Base-by-base conservation (phyloP, 345 rosid species). In the Eucalyptus erythrocorys region DNA sequence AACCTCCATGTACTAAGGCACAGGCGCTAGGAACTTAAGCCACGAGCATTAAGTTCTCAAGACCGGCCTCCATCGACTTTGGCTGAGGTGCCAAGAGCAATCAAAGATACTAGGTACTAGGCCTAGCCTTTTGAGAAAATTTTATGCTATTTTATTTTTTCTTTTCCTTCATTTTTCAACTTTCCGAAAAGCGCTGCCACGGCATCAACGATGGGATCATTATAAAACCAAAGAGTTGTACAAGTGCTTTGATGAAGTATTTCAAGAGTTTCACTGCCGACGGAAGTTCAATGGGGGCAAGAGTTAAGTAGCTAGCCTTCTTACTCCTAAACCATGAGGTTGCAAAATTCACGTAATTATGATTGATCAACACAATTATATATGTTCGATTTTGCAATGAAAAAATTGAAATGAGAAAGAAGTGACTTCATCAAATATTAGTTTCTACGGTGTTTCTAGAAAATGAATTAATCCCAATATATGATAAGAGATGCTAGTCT, bases 1-100 rank as follows among this genome's bases (percentile, higher is more conserved):
- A 4, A 6, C 61, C 30, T 22, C 30, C 30, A 9, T 8, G 6
- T 8, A 55, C 27, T 22, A 24, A 55, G 61, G 27, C 27, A 4
- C 3, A 4, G 13, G 61, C 12, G 1, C 30, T 55, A 55, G 5
- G 59, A 55, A 55, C 61, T 22, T 27, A 24, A 55, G 61, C 26
- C 12, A 22, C 1, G 1, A 55, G 11, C 30, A 55, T 9, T 24
- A 22, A 55, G 27, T 8, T 55, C 61, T 55, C 27, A 24, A 55
- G 61, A 21, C 27, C 1, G 3, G 61, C 61, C 61, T 55, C 61
- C 6, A 22, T 55, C 0, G 1, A 55, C 61, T 24, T 24, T 0
- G 0, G 61, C 12, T 2, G 3, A 10, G 61, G 30, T 24, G 30
- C 30, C 6, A 0, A 21, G 61, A 55, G 30, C 61, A 55, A 22